Percentiles rank a stretch among this genome's conserved stretches.
Conservation (phyloP, 352 stramenopile species). For the Globisporangium heterothallicum region DNA sequence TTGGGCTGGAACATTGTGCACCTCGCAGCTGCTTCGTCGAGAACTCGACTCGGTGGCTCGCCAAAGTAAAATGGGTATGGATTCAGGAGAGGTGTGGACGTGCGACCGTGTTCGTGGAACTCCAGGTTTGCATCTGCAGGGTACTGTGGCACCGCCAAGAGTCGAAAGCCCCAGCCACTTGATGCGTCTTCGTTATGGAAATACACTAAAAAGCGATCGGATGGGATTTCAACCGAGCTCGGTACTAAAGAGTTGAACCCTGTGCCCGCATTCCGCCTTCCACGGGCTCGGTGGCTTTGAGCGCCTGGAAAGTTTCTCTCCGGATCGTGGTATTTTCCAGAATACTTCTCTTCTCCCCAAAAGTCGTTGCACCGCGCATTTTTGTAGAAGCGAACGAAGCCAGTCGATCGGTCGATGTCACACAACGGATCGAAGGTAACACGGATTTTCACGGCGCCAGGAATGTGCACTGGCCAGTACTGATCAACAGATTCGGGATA, state of each 20-base stretch:
- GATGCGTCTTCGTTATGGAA: conserved; percentile 55
- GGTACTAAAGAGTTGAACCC: conserved; percentile 3
- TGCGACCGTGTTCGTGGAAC: not conserved
- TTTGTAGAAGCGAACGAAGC: conserved; percentile 72
- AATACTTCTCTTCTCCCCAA: conserved; percentile 71
- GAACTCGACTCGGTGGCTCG: conserved; percentile 42
- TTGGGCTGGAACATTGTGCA: conserved; percentile 61
- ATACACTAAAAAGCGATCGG: conserved; percentile 69
- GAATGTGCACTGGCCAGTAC: conserved; percentile 70
- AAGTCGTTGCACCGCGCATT: conserved; percentile 55
- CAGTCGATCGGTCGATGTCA: conserved; percentile 51
- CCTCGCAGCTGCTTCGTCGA: conserved; percentile 43
- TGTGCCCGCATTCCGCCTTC: conserved; percentile 18
- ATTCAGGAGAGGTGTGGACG: conserved; percentile 28
- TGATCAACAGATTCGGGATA: conserved; percentile 42
- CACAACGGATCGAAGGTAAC: conserved; percentile 72
- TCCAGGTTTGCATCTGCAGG: not conserved
- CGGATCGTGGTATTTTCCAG: conserved; percentile 64
- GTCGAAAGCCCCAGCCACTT: conserved; percentile 63
- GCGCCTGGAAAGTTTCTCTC: conserved; percentile 70
- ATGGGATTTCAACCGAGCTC: conserved; percentile 52
- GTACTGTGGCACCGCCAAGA: conserved; percentile 52
- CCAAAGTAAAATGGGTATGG: conserved; percentile 70
- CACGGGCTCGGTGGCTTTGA: conserved; percentile 45
- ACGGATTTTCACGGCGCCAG: conserved; percentile 60